Percentiles rank a stretch among this genome's conserved stretches.
These are phyloP conservation scores for Lachancea fermentati DNA, from an alignment of 805 yeast species.

Conservation along the genomic window DNA sequence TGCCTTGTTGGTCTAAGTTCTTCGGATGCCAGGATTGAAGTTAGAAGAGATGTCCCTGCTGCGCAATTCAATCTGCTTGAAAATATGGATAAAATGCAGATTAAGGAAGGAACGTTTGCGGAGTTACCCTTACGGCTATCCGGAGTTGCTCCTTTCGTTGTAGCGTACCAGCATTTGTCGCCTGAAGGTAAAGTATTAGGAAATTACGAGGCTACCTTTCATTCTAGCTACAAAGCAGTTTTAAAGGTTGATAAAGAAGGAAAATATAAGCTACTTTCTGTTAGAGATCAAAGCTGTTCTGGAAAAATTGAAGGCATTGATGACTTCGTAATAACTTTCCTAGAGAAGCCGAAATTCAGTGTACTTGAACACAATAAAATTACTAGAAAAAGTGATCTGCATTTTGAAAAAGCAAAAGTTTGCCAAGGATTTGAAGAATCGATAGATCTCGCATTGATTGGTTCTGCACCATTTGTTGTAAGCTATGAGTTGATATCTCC, in stretches of 20 bases:
- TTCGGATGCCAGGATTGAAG: conserved; percentile 58
- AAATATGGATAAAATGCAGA: conserved; percentile 34
- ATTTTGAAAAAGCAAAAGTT: conserved; percentile 35
- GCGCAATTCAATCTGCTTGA: conserved; percentile 40
- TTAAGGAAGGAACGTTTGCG: conserved; percentile 58
- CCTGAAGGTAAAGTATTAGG: conserved; percentile 25
- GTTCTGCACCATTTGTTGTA: conserved; percentile 62
- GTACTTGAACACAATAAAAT: conserved; percentile 33
- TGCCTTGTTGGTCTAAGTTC: conserved; percentile 70
- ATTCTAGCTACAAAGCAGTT: conserved; percentile 28
- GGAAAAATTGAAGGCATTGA: conserved; percentile 39
- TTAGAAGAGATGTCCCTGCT: conserved; percentile 64
- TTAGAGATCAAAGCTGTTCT: conserved; percentile 47
- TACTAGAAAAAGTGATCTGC: conserved; percentile 16
- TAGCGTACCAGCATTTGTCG: conserved; percentile 33
- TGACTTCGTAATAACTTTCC: conserved; percentile 38
- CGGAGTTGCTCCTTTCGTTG: conserved; percentile 52
- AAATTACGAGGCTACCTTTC: conserved; percentile 19
- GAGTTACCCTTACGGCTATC: conserved; percentile 53
- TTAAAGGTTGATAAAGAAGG: conserved; percentile 43
- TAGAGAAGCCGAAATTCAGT: conserved; percentile 41
- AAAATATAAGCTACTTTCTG: conserved; percentile 38
- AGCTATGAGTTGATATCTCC: conserved; percentile 61
- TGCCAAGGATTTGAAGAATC: conserved; percentile 47
- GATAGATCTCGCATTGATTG: conserved; percentile 47